phyloP scores from a whole-genome alignment of 1,139 yeast genomes.

The Yamadazyma diddensiae region DNA sequence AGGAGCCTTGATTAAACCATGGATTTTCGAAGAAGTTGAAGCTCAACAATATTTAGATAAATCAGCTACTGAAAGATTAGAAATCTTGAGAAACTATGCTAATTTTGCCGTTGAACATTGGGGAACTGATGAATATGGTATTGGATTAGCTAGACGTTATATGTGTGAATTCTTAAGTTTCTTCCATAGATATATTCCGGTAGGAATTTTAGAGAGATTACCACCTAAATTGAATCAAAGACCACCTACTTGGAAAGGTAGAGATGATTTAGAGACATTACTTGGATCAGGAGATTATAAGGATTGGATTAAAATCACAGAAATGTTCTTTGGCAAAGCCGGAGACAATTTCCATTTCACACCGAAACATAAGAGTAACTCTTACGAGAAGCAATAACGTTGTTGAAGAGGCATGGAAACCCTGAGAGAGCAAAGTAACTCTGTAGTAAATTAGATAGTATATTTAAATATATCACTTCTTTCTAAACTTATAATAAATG shows the following conservation, averaged over 20 bases:
- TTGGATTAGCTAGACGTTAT: slow-evolving; percentile 82
- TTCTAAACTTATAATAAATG: no score
- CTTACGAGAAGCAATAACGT: no score
- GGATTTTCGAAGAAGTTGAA: slow-evolving; percentile 97
- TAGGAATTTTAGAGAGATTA: slow-evolving; percentile 82
- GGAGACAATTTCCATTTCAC: slow-evolving; percentile 71
- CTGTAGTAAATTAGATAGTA: background rate
- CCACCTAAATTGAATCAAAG: slow-evolving; percentile 92
- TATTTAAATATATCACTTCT: background rate
- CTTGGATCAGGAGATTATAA: slow-evolving; percentile 79
- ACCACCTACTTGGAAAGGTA: slow-evolving; percentile 93
- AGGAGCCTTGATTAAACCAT: slow-evolving; percentile 96
- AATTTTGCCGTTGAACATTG: slow-evolving; percentile 89
- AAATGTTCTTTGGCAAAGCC: slow-evolving; percentile 89
- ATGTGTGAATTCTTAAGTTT: slow-evolving; percentile 93
- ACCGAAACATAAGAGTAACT: slow-evolving; percentile 93
- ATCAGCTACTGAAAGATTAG: slow-evolving; percentile 84
- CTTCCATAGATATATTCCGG: slow-evolving; percentile 91
- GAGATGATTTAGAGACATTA: slow-evolving; percentile 88
- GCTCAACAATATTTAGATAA: slow-evolving; percentile 88
- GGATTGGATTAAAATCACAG: slow-evolving; percentile 97
- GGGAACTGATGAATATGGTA: slow-evolving; percentile 97
- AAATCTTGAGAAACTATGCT: slow-evolving; percentile 64
- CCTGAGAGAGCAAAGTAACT: slow-evolving; percentile 1
- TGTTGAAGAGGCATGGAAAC: slow-evolving; percentile 6